These are phyloP conservation scores for Umbelopsis sp. DNA, from an alignment of 192 early-diverging fungal species.

Conservation along the genomic window DNA sequence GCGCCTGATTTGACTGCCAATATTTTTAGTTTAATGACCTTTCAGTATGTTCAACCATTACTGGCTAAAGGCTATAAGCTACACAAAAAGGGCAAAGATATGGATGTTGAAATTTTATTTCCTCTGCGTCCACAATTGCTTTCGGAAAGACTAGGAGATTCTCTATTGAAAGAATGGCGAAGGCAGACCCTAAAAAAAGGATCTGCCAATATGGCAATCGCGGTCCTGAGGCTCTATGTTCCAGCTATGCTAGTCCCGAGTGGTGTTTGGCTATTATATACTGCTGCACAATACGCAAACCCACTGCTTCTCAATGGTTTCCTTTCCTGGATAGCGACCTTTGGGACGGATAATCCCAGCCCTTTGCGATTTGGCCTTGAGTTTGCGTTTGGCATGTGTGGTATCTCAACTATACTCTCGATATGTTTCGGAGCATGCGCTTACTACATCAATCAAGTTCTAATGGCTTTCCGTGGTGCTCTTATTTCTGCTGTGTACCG, in stretches of 20 bases:
- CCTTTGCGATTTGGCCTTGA: constrained; percentile 38
- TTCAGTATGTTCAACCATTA: constrained; percentile 40
- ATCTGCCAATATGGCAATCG: constrained; percentile 23
- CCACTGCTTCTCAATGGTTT: constrained; percentile 36
- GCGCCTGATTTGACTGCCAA: constrained; percentile 39
- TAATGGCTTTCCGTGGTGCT: constrained; percentile 38
- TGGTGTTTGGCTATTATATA: neutral
- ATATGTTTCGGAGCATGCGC: constrained; percentile 35
- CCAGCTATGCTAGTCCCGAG: constrained; percentile 36
- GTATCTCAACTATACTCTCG: constrained; percentile 28
- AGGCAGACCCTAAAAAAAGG: constrained; percentile 27
- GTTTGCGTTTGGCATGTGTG: constrained; percentile 45
- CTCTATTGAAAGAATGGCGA: constrained; percentile 20
- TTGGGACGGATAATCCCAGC: constrained; percentile 12
- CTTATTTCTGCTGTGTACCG: constrained; percentile 46
- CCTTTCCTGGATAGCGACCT: constrained; percentile 36
- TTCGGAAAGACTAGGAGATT: constrained; percentile 21
- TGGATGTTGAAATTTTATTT: constrained; percentile 11
- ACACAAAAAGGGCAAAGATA: constrained; percentile 30
- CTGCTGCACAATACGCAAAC: constrained; percentile 29
- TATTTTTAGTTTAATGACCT: constrained; percentile 29
- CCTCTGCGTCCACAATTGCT: constrained; percentile 25
- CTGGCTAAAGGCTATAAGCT: constrained; percentile 34
- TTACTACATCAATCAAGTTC: constrained; percentile 34
- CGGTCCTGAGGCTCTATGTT: constrained; percentile 25